Evolutionary conservation across 2,329 filamentous ascomycete genomes (phyloP), one percentile per base, ranked within the genome.

Genomic region (Sarocladium oryzae): DNA sequence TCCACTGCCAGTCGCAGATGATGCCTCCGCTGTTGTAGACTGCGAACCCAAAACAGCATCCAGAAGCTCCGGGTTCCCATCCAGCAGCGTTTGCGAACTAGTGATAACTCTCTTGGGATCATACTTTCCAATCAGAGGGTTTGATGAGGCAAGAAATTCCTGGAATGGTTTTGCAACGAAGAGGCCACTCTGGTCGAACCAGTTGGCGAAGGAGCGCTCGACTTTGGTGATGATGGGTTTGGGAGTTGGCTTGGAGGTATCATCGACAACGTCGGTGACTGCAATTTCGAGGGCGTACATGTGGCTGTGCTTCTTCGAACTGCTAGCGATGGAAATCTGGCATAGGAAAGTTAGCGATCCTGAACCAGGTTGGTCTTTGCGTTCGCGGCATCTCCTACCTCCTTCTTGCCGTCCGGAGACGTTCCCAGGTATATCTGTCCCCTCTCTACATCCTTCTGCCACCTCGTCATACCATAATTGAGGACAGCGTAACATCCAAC

Each of bases 361-460:
- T 20, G 9, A n/a, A n/a, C n/a, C n/a, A n/a, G n/a, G n/a, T n/a
- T n/a, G n/a, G n/a, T n/a, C n/a, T n/a, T n/a, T n/a, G n/a, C n/a
- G n/a, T n/a, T n/a, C 10, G 38, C 13, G 30, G 40, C 41, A 49
- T 36, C 4, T 15, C 69, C 56, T 68, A 87, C 82, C 73, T 82
- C 46, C 20, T 49, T 84, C 33, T 82, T 79, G 7, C 88, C 88
- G 13, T 81, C 78, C 11, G 81, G 82, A 1, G 76, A 67, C 0
- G 69, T 73, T 52, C 92, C 93, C 51, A 86, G 79, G 65, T 96
- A 99, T 9, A 97, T 79, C 30, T 82, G 79, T 0, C 88, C 86
- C 58, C 84, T 85, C 74, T 99, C 93, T 21, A 93, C 85, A 21
- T 78, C 77, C 77, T 82, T 87, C 53, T 95, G 81, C 93, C 93